Evolutionary conservation across 2,329 filamentous ascomycete genomes (phyloP), one percentile per base, ranked within the genome.

Genomic region (Cladosporium phlei): DNA sequence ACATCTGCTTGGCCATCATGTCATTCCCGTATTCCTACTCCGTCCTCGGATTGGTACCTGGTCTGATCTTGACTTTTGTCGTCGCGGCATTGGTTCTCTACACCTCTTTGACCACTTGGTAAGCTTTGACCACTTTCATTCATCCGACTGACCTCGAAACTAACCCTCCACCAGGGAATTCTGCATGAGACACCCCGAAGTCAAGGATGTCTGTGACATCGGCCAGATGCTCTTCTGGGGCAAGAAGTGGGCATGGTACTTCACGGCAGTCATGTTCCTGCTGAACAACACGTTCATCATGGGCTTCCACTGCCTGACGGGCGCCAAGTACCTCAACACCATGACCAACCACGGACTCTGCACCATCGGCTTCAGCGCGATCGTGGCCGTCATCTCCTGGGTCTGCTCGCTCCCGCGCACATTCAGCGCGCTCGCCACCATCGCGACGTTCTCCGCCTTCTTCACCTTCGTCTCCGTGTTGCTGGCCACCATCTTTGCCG

Each of bases 161-260:
- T 2, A 24, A 14, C 20, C 16, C n/a, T 27, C 14, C 21, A 12
- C 20, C 16, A 90, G 86, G 89, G 82, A 90, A 64, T 95, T 95
- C 60, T 96, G 90, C 64, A 70, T 96, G 48, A 81, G 88, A 38
- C 88, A 96, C 61, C 90, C 90, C 1, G 88, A 96, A 65, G 83
- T 95, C 50, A 83, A 88, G 57, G 90, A 96, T 70, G 87, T 95
- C 11, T 95, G 89, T 63, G 90, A 96, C 63, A 86, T 96, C 62
- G 90, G 89, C n/a, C 88, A 95, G 66, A 90, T 90, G 77, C 79
- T 96, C 17, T 95, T 95, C 69, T 94, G 85, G 83, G 83, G 85
- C 54, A 82, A 87, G 65, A 80, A 78, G 50, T 87, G 84, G 79
- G 80, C 76, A 2, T 83, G 80, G 72, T 82, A 73, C 58, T 69